These are phyloP conservation scores for Trichoderma asperellum DNA, from an alignment of 2,329 filamentous ascomycete species.

Conservation along the genomic window DNA sequence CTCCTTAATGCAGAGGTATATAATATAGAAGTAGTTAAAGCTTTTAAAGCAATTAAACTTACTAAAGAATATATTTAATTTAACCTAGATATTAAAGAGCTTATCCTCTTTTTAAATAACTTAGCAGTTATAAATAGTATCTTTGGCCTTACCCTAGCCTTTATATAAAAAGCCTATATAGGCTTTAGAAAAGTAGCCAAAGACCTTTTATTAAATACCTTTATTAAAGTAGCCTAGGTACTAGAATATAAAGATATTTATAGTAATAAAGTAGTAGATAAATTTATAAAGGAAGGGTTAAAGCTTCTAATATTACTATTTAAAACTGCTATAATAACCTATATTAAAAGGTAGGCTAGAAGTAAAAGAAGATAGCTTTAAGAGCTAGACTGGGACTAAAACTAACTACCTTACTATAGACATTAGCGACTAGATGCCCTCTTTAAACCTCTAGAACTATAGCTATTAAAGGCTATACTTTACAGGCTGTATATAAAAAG, in stretches of 20 bases:
- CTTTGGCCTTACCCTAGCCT: not conserved
- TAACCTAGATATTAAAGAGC: too few species aligned
- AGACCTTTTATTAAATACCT: not conserved
- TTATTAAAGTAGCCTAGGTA: not conserved
- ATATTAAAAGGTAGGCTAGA: not conserved
- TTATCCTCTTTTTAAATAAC: too few species aligned
- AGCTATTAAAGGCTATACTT: not conserved
- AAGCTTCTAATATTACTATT: not conserved
- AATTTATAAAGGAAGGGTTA: not conserved
- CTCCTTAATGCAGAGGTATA: not conserved
- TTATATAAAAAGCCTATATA: not conserved
- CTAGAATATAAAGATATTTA: not conserved
- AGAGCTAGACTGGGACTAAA: not conserved
- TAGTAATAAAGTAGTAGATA: not conserved
- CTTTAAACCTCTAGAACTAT: not conserved
- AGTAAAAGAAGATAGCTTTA: not conserved
- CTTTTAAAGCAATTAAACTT: not conserved
- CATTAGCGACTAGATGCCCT: not conserved
- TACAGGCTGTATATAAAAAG: not conserved
- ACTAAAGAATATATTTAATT: too few species aligned
- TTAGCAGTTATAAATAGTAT: not conserved
- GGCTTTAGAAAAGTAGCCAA: not conserved
- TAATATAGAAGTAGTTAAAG: not conserved
- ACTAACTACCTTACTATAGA: not conserved
- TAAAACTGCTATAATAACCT: not conserved